Evolutionary conservation across 306 rosid genomes (phyloP).

Genomic region (Citrullus amarus): DNA sequence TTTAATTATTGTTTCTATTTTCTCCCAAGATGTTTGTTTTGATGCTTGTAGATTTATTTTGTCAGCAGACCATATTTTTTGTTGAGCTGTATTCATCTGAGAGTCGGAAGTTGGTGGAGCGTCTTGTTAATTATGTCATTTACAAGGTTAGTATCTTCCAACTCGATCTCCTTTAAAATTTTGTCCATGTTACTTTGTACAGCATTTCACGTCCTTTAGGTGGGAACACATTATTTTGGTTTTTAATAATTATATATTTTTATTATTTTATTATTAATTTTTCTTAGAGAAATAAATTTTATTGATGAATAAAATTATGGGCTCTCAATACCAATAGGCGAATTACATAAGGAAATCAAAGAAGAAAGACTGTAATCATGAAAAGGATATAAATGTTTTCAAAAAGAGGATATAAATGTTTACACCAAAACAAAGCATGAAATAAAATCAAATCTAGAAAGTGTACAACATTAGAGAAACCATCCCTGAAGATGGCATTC

Average conservation of each 20-base stretch:
- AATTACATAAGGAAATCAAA: too few species aligned
- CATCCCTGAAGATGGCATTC: too few species aligned
- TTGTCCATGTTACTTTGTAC: neutral
- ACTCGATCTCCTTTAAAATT: neutral
- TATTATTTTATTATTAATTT: too few species aligned
- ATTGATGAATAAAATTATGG: too few species aligned
- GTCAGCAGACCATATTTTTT: constrained; percentile 71
- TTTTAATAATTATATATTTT: neutral
- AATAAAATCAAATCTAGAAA: too few species aligned
- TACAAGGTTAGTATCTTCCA: constrained; percentile 54
- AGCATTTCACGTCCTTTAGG: neutral
- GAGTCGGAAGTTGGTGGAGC: constrained; percentile 65
- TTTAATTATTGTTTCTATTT: neutral
- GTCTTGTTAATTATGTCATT: constrained; percentile 75
- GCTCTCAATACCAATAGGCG: too few species aligned
- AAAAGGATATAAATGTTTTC: too few species aligned
- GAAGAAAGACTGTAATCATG: too few species aligned
- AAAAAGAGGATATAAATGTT: too few species aligned
- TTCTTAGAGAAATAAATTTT: too few species aligned
- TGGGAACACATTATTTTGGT: neutral
- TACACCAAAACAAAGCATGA: too few species aligned
- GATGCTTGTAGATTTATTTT: constrained; percentile 5
- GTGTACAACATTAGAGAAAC: too few species aligned
- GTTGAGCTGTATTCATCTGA: constrained; percentile 73
- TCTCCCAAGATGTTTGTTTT: neutral